A percentile compares a stretch with the other conserved stretches of the same genome.
Conservation (phyloP, 345 rosid genomes). For the Syzygium aqueum region DNA sequence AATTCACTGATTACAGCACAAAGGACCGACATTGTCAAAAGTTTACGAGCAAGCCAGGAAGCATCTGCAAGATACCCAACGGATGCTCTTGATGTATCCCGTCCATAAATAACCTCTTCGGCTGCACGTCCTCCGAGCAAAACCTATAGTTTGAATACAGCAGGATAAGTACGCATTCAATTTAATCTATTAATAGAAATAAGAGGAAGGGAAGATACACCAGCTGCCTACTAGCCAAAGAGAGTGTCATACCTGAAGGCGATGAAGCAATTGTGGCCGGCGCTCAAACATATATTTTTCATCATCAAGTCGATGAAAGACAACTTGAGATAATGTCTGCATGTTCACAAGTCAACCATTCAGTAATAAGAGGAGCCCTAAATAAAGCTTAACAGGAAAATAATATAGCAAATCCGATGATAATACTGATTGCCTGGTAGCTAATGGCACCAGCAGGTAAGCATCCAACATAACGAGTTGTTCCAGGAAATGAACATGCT, state of each 20-base stretch:
- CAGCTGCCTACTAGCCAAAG: background rate
- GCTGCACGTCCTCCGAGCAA: slow-evolving; percentile 95
- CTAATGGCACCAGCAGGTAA: background rate
- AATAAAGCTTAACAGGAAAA: background rate
- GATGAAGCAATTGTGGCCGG: slow-evolving; percentile 80
- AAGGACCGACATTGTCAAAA: slow-evolving; percentile 53
- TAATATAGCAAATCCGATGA: background rate
- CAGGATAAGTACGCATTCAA: background rate
- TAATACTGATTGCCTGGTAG: background rate
- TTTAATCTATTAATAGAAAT: background rate
- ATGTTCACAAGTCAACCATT: background rate
- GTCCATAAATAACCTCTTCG: slow-evolving; percentile 82
- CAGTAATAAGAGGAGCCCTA: background rate
- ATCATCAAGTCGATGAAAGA: slow-evolving; percentile 81
- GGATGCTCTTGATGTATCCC: slow-evolving; percentile 83
- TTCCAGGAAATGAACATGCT: background rate
- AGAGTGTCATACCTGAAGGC: slow-evolving; percentile 61
- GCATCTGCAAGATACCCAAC: slow-evolving; percentile 83
- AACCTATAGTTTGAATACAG: slow-evolving; percentile 28
- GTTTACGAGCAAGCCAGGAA: slow-evolving; percentile 96
- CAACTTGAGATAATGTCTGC: slow-evolving; percentile 78
- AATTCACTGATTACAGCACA: background rate
- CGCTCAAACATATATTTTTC: slow-evolving; percentile 89
- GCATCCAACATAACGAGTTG: background rate
- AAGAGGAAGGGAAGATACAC: background rate